These are phyloP conservation scores for Polytolypa hystricis DNA, from an alignment of 2,329 filamentous ascomycete species.

Conservation along the genomic window DNA sequence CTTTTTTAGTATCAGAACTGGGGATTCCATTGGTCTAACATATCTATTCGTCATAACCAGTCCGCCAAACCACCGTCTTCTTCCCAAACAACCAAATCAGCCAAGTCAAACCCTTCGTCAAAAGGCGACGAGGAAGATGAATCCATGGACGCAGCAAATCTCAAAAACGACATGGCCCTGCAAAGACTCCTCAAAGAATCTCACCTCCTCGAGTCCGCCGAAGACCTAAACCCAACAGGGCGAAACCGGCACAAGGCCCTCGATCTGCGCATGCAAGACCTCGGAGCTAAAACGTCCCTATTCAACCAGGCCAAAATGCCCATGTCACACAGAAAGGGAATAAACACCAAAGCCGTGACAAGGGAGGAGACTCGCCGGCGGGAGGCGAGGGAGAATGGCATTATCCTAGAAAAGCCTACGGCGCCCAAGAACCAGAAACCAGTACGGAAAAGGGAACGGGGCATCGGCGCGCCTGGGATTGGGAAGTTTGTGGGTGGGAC, in stretches of 20 bases:
- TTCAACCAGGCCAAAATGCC: constrained; percentile 80
- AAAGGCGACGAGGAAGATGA: constrained; percentile 48
- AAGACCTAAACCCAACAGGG: constrained; percentile 62
- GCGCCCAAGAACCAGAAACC: constrained; percentile 25
- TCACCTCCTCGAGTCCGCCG: constrained; percentile 84
- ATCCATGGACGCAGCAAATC: constrained; percentile 50
- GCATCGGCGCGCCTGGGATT: constrained; percentile 65
- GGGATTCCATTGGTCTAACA: background rate
- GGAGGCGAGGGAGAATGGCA: constrained; percentile 81
- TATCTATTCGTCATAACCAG: no score
- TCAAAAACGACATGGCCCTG: constrained; percentile 90
- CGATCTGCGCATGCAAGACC: constrained; percentile 69
- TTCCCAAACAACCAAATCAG: constrained; percentile 12
- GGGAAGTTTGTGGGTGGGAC: constrained; percentile 72
- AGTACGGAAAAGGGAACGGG: constrained; percentile 43
- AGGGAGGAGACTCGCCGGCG: constrained; percentile 60
- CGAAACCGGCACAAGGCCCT: constrained; percentile 69
- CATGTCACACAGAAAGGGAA: constrained; percentile 76
- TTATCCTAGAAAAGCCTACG: constrained; percentile 59
- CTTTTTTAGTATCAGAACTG: constrained; percentile 1
- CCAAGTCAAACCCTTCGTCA: constrained; percentile 25
- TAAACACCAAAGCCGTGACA: constrained; percentile 52
- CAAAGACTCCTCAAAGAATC: constrained; percentile 87
- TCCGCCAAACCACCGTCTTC: constrained; percentile 39
- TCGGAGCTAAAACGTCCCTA: constrained; percentile 67